These are phyloP conservation scores for Helianthus tuberosus DNA, from an alignment of 129 eudicot species.

Conservation along the genomic window DNA sequence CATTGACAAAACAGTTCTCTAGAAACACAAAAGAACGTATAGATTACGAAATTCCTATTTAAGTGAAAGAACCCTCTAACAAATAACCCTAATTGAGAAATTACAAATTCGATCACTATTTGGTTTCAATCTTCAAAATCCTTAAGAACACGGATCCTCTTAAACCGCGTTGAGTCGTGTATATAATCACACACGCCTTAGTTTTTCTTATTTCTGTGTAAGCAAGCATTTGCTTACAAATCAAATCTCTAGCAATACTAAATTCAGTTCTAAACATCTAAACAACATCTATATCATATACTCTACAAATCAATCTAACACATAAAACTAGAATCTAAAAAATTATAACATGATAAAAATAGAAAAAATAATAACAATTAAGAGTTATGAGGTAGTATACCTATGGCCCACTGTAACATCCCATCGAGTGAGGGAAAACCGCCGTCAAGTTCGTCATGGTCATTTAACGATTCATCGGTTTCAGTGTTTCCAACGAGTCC, in stretches of 20 bases:
- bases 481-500: conserved; percentile 39
- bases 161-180: not conserved
- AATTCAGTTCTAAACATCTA: too few species aligned
- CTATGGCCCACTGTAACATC: conserved; percentile 96
- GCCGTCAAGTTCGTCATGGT: conserved; percentile 69
- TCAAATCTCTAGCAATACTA: too few species aligned
- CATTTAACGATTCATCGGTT: conserved; percentile 47
- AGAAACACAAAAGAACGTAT: too few species aligned
- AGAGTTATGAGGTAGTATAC: conserved; percentile 28
- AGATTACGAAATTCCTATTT: too few species aligned
- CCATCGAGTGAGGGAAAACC: conserved; percentile 95
- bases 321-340: not conserved
- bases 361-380: not conserved
- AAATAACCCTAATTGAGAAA: not conserved
- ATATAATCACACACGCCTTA: not conserved
- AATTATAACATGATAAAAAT: not conserved
- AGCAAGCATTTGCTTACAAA: too few species aligned
- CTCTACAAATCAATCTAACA: not conserved
- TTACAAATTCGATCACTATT: not conserved
- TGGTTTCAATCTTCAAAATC: too few species aligned
- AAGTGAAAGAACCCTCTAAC: not conserved
- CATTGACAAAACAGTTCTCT: not conserved
- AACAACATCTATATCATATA: not conserved
- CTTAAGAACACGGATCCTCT: too few species aligned
- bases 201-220: too few species aligned